Base-by-base conservation (phyloP, 129 eudicot genomes). In the Lactuca sativa region DNA sequence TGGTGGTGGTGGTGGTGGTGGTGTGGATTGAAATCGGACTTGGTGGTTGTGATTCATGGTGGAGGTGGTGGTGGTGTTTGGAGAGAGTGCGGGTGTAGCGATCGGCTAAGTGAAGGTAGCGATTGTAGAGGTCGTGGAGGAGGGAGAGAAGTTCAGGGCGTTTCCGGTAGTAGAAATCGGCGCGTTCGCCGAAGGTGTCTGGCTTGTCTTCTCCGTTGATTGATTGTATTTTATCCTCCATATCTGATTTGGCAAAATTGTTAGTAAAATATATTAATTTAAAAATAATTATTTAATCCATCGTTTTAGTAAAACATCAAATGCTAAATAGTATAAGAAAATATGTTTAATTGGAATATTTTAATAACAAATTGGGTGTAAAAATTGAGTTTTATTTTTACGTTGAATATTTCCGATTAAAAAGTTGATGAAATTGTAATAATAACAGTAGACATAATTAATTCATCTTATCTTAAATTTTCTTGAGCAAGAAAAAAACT, bases 61-160 rank as follows among this genome's bases (percentile, higher is more conserved):
- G 17, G 8, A 1, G 37, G 55, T 59, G 59, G 66, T 53, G 59
- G 14, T 63, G 77, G 54, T 79, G 89, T 75, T 81, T 88, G 73
- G 86, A 63, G 10, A 83, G 86, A 0, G 89, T 59, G 58, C 82
- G 86, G 64, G 89, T 80, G 64, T 90, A 87, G 56, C 95, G 95
- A 72, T 87, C 90, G 4, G 97, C 97, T 5, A 90, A 67, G 15
- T 85, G 66, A 18, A 90, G 87, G 74, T 87, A 90, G 56, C 79
- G 82, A 69, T 83, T 83, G 81, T 85, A 87, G 77, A 90, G 85
- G 72, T 90, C 95, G 31, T 90, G 81, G 37, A 90, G 82, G 33
- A 90, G 57, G 32, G 82, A 74, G 5, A 87, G 72, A 4, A 90
- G 86, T 79, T 88, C 83, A 62, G 97, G 97, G 61, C 97, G 89